Evolutionary conservation across 768 basidiomycete species (phyloP).

Genomic region (Leccinum uliginosum): DNA sequence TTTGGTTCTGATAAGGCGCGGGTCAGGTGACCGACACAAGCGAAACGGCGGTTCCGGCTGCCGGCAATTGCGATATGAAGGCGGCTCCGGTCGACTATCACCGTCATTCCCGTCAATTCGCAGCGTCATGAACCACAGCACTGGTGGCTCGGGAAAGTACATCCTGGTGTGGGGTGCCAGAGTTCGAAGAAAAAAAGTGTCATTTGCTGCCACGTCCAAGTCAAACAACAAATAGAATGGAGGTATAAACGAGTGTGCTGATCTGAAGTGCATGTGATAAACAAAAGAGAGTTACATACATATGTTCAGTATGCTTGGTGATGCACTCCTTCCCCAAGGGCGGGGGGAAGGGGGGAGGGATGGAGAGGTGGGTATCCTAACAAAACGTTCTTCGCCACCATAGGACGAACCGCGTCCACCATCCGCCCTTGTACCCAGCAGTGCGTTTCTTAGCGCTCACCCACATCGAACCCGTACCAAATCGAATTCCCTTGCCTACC

Average conservation of each 20-base stretch:
- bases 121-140: background rate
- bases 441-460: conserved; percentile 56
- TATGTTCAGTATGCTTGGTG: conserved; percentile 29
- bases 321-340: conserved; percentile 2
- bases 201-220: conserved; percentile 17
- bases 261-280: conserved; percentile 20
- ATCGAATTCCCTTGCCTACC: conserved; percentile 55
- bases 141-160: background rate
- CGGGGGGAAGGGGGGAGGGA: background rate
- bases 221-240: conserved; percentile 19
- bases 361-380: conserved; percentile 34
- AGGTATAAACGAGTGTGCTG: conserved; percentile 23
- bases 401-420: conserved; percentile 72
- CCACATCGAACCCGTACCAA: conserved; percentile 86
- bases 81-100: conserved; percentile 9
- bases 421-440: conserved; percentile 68
- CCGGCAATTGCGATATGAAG: conserved; percentile 7
- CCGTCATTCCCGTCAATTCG: background rate
- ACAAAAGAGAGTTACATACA: conserved; percentile 35
- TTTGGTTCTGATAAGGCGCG: background rate
- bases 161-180: background rate
- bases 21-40: background rate
- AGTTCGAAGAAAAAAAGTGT: background rate
- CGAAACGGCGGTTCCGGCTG: conserved; percentile 3
- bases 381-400: conserved; percentile 84